Conservation (phyloP, 1,139 yeast species). For the Saccharomyces hybrid region DNA sequence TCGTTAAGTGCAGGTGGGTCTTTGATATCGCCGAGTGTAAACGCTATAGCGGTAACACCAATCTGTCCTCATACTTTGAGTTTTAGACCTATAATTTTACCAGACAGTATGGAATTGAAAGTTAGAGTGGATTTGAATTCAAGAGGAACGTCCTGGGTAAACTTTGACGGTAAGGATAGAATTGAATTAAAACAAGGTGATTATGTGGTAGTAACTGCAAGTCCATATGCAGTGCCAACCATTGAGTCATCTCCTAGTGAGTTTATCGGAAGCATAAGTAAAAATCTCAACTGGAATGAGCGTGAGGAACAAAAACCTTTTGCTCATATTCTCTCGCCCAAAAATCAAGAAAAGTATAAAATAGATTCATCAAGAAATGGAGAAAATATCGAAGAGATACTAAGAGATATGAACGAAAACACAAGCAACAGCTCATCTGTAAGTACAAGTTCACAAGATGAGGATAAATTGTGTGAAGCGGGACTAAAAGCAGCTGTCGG, state of each 20-base stretch:
- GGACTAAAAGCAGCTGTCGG: not conserved
- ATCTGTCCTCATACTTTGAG: slow-evolving; percentile 88
- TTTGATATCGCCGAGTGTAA: slow-evolving; percentile 79
- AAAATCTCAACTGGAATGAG: slow-evolving; percentile 81
- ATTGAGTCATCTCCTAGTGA: slow-evolving; percentile 68
- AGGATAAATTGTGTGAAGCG: not conserved
- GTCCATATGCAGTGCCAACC: slow-evolving; percentile 81
- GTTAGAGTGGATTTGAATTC: slow-evolving; percentile 65
- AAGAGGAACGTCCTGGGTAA: slow-evolving; percentile 78
- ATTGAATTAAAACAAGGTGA: slow-evolving; percentile 66
- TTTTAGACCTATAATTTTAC: slow-evolving; percentile 77
- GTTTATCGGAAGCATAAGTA: slow-evolving; percentile 74
- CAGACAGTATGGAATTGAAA: slow-evolving; percentile 75
- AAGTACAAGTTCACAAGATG: not conserved
- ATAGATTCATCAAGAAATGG: slow-evolving; percentile 10
- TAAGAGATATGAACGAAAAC: not conserved
- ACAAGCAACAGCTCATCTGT: not conserved
- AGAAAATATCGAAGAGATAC: not conserved
- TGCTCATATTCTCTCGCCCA: slow-evolving; percentile 31
- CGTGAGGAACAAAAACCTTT: slow-evolving; percentile 78
- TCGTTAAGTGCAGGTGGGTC: slow-evolving; percentile 92
- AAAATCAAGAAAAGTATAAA: slow-evolving; percentile 26
- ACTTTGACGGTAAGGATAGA: slow-evolving; percentile 81
- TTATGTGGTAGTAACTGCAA: slow-evolving; percentile 70
- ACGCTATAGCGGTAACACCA: slow-evolving; percentile 83